Conservation (phyloP, 306 rosid species). For the Vigna nakashimae region DNA sequence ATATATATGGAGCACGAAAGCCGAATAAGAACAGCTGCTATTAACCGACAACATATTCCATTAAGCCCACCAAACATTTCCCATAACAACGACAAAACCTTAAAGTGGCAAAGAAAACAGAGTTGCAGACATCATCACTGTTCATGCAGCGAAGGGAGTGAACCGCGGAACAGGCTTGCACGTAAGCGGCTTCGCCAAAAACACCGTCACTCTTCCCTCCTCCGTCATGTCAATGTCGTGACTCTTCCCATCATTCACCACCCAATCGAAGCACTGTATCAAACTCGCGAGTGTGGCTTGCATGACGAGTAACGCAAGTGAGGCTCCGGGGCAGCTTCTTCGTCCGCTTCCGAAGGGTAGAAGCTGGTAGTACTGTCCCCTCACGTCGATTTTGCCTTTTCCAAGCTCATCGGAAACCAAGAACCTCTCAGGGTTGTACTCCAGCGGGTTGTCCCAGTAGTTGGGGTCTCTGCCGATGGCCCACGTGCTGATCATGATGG, state of each 20-base stretch:
- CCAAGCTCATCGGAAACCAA: slow-evolving; percentile 13
- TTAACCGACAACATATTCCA: too few species aligned
- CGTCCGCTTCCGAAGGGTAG: slow-evolving; percentile 65
- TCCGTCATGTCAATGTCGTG: background rate
- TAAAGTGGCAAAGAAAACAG: too few species aligned
- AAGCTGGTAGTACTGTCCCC: slow-evolving; percentile 56
- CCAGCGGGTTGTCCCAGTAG: slow-evolving; percentile 49
- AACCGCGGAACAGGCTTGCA: slow-evolving; percentile 48
- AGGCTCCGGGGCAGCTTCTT: slow-evolving; percentile 61
- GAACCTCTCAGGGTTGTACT: slow-evolving; percentile 60
- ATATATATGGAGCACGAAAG: too few species aligned
- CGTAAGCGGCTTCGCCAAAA: slow-evolving; percentile 44
- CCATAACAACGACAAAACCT: too few species aligned
- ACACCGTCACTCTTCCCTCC: slow-evolving; percentile 11
- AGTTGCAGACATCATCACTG: background rate
- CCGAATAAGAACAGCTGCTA: too few species aligned
- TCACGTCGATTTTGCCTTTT: slow-evolving; percentile 46
- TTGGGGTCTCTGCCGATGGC: slow-evolving; percentile 55
- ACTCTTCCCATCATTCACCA: background rate
- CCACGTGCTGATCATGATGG: slow-evolving; percentile 52
- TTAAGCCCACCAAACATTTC: too few species aligned
- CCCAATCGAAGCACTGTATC: slow-evolving; percentile 62
- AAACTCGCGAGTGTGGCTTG: slow-evolving; percentile 53
- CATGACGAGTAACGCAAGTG: slow-evolving; percentile 53
- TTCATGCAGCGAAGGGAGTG: slow-evolving; percentile 18